These are phyloP conservation scores for Boletellus deceptivus DNA, from an alignment of 1,284 basidiomycete genomes.

Conservation along the genomic window DNA sequence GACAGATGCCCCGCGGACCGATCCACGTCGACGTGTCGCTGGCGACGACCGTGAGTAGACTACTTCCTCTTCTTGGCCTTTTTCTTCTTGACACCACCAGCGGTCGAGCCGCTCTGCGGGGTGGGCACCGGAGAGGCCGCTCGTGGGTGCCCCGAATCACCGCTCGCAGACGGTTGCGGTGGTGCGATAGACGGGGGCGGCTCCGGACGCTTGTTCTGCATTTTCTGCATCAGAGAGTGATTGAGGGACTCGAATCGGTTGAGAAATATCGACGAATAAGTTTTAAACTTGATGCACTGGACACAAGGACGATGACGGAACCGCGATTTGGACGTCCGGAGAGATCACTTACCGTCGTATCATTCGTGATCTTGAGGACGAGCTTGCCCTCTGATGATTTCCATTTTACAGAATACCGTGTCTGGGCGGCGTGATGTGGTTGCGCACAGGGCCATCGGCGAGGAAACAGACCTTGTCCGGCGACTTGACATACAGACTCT, in stretches of 20 bases:
- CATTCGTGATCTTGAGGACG: slow-evolving; percentile 89
- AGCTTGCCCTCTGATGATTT: slow-evolving; percentile 77
- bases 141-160: slow-evolving; percentile 21
- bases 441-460: not conserved
- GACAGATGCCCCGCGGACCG: too few species aligned
- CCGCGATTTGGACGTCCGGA: not conserved
- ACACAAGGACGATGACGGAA: not conserved
- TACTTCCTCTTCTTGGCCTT: slow-evolving; percentile 57
- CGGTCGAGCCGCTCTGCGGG: slow-evolving; percentile 26
- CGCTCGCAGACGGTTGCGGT: slow-evolving; percentile 8
- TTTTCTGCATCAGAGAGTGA: slow-evolving; percentile 75
- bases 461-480: slow-evolving; percentile 62
- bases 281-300: slow-evolving; percentile 94
- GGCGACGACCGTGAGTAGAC: slow-evolving; percentile 6
- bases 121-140: slow-evolving; percentile 29
- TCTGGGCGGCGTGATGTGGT: slow-evolving; percentile 42
- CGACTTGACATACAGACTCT: slow-evolving; percentile 74
- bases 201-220: slow-evolving; percentile 61
- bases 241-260: slow-evolving; percentile 94
- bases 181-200: slow-evolving; percentile 23
- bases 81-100: slow-evolving; percentile 52
- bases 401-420: slow-evolving; percentile 89
- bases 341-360: slow-evolving; percentile 67
- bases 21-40: slow-evolving; percentile 1
- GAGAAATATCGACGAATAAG: slow-evolving; percentile 87